These are phyloP conservation scores for Magnusiomyces starmeri DNA, from an alignment of 1,139 yeast species.

Conservation along the genomic window DNA sequence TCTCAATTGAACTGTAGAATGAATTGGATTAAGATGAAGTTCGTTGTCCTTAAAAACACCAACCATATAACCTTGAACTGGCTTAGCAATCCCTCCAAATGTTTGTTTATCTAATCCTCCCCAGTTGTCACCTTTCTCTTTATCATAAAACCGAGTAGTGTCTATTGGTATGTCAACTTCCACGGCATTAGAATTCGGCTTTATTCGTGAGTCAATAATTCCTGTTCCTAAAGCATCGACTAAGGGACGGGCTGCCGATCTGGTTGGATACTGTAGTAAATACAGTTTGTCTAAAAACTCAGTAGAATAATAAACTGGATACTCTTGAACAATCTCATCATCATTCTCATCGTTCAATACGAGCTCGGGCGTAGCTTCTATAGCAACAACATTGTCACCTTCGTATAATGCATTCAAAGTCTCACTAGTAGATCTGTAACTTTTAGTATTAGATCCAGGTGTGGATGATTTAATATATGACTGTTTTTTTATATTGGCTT, in stretches of 20 bases:
- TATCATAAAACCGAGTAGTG: slow-evolving; percentile 57
- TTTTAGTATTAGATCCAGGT: neutral
- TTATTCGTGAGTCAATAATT: slow-evolving; percentile 48
- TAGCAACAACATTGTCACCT: neutral
- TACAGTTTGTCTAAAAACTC: slow-evolving; percentile 33
- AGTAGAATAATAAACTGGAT: slow-evolving; percentile 53
- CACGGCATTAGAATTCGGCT: slow-evolving; percentile 50
- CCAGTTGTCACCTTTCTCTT: slow-evolving; percentile 56
- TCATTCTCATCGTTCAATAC: slow-evolving; percentile 14
- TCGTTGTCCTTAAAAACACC: slow-evolving; percentile 45
- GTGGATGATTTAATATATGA: too few species aligned
- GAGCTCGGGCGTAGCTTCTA: slow-evolving; percentile 6
- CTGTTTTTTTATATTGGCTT: too few species aligned
- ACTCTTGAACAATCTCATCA: slow-evolving; percentile 72
- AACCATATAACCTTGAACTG: slow-evolving; percentile 45
- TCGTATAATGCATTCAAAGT: slow-evolving; percentile 2
- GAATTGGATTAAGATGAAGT: slow-evolving; percentile 59
- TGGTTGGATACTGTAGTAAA: slow-evolving; percentile 67
- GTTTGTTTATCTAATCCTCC: slow-evolving; percentile 52
- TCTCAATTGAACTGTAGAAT: slow-evolving; percentile 67
- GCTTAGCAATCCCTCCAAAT: slow-evolving; percentile 59
- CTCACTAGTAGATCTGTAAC: slow-evolving; percentile 2
- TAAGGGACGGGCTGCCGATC: slow-evolving; percentile 46
- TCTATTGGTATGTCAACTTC: slow-evolving; percentile 70
- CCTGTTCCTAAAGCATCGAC: slow-evolving; percentile 38